phyloP scores from a whole-genome alignment of 2,329 filamentous ascomycete genomes.

The Mycosphaerella arachidis region DNA sequence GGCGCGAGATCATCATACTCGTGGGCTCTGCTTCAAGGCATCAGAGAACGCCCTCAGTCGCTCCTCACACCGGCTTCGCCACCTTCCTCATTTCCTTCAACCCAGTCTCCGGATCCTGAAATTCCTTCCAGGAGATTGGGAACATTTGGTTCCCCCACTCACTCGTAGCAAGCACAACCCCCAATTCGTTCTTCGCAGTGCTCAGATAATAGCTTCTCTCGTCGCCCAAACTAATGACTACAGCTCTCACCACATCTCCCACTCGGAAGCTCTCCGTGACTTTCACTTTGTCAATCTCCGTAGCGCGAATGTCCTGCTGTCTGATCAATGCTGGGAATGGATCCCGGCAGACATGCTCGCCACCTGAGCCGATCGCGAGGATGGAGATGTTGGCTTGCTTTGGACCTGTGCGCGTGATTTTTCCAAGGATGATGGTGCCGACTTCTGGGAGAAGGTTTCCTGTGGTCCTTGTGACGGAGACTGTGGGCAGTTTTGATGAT shows the following conservation, averaged over 20 bases:
- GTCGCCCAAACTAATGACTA: conserved; percentile 80
- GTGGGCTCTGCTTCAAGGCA: not conserved
- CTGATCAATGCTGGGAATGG: conserved; percentile 33
- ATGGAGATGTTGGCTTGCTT: conserved; percentile 84
- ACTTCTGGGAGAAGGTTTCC: conserved; percentile 82
- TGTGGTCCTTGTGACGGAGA: conserved; percentile 44
- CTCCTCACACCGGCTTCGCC: conserved; percentile 75
- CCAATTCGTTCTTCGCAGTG: conserved; percentile 84
- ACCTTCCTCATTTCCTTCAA: conserved; percentile 79
- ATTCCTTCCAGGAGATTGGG: conserved; percentile 93
- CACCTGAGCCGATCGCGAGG: conserved; percentile 65
- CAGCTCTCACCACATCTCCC: conserved; percentile 83
- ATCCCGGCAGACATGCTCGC: conserved; percentile 26
- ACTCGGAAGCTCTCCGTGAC: conserved; percentile 88
- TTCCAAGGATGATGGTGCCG: conserved; percentile 72
- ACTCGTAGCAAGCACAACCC: conserved; percentile 88
- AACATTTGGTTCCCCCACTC: conserved; percentile 87
- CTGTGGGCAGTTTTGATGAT: conserved; percentile 43
- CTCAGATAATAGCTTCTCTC: conserved; percentile 94
- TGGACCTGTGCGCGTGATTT: conserved; percentile 78
- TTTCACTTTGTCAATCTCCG: conserved; percentile 91
- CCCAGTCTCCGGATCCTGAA: conserved; percentile 76
- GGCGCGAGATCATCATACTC: not conserved
- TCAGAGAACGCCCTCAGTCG: not conserved
- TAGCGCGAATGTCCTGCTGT: conserved; percentile 81